Evolutionary conservation across 2,329 filamentous ascomycete species (phyloP), one percentile per base, ranked within the genome.

Genomic region (Leptographium flavum): DNA sequence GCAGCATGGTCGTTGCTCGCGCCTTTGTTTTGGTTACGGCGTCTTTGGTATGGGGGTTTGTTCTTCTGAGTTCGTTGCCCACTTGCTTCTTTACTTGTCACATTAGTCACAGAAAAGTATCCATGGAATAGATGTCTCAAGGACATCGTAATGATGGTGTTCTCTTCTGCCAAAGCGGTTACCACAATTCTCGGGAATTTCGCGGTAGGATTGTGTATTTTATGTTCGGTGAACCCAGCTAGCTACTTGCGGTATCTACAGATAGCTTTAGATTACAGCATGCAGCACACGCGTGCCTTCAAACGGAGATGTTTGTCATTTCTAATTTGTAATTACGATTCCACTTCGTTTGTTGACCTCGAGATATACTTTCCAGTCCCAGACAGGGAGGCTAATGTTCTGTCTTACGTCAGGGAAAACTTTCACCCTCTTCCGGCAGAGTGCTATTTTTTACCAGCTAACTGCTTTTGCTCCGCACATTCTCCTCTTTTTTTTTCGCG

Each of bases 401-500:
- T 41, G 39, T 17, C 39, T 41, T 31, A 32, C 28, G 17, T 32
- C 28, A 42, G 40, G 25, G 40, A 42, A 33, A 42, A 31, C 21
- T 42, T 42, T 33, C 14, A 5, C 30, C 42, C 25, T 23, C n/a
- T 44, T 38, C 42, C 33, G 42, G 21, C 40, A 11, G 19, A 11
- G 5, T 39, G 22, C 31, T 21, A 40, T 32, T 39, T 45, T 28
- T 43, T 36, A 45, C 39, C 40, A 25, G 36, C 45, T 49, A 47
- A 39, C 45, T 44, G 39, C 39, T 33, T 43, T 22, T 40, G 38
- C 28, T 37, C 23, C 42, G 36, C 40, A 47, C 28, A 37, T 30
- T 42, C 42, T 44, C 46, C 33, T 43, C 38, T 43, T 39, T 43
- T 47, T 46, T 43, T 46, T 38, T 32, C 31, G 19, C 31, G 17